Evolutionary conservation across 2,329 filamentous ascomycete species (phyloP).

Genomic region (Sclerotinia trifoliorum): DNA sequence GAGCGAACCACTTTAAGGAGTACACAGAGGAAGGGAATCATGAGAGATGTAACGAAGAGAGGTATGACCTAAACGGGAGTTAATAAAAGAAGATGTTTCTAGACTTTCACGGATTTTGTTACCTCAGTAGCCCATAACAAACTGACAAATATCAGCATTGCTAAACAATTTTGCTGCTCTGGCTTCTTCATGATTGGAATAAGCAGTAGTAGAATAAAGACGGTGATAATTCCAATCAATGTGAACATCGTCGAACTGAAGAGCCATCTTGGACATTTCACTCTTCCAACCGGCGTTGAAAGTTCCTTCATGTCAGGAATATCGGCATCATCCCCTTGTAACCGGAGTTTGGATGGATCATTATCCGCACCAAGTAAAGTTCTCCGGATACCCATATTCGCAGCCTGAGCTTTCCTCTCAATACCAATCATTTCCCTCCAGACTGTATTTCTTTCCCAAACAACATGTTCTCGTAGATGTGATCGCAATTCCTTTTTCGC

Average conservation of each 20-base stretch:
- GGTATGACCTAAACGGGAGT: conserved; percentile 71
- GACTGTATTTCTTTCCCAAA: conserved; percentile 98
- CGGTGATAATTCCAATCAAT: conserved; percentile 64
- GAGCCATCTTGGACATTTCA: conserved; percentile 77
- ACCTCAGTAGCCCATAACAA: conserved; percentile 95
- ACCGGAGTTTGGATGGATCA: conserved; percentile 63
- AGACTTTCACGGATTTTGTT: conserved; percentile 39
- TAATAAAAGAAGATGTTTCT: conserved; percentile 21
- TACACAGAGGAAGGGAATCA: conserved; percentile 91
- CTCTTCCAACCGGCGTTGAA: conserved; percentile 73
- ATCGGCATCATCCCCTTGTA: conserved; percentile 82
- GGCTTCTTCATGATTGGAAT: conserved; percentile 80
- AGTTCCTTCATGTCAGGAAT: conserved; percentile 64
- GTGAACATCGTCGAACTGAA: conserved; percentile 78
- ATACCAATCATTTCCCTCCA: conserved; percentile 99
- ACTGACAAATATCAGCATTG: conserved; percentile 90
- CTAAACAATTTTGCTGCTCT: conserved; percentile 94
- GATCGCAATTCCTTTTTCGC: conserved; percentile 85
- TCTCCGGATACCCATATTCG: conserved; percentile 76
- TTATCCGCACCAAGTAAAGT: conserved; percentile 76
- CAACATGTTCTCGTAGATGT: conserved; percentile 91
- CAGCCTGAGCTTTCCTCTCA: conserved; percentile 90
- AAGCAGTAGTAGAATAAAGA: conserved; percentile 73
- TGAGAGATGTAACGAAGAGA: conserved; percentile 90
- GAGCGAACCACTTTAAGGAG: conserved; percentile 79